A percentile compares a stretch with the other conserved stretches of the same genome.
These are phyloP conservation scores for Candida coquimbonensis DNA, from an alignment of 805 yeast species.

Conservation along the genomic window DNA sequence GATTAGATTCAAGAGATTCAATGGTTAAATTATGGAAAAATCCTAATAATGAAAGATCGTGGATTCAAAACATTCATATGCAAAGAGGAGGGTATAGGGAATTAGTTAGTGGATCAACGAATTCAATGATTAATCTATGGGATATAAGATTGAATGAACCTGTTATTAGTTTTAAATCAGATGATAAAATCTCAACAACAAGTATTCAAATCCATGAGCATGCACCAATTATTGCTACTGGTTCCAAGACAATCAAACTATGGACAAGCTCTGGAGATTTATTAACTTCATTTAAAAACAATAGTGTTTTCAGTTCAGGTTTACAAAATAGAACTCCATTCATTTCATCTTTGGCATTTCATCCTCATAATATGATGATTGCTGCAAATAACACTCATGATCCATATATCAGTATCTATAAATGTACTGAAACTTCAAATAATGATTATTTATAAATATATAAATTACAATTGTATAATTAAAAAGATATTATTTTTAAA, in stretches of 20 bases:
- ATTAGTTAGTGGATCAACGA: slow-evolving; percentile 72
- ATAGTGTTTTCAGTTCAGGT: slow-evolving; percentile 20
- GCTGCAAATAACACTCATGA: slow-evolving; percentile 83
- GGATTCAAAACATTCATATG: slow-evolving; percentile 80
- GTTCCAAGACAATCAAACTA: slow-evolving; percentile 67
- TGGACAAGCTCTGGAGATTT: slow-evolving; percentile 84
- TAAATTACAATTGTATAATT: neutral
- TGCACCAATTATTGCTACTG: slow-evolving; percentile 90
- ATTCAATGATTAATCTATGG: slow-evolving; percentile 84
- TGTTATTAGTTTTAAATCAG: slow-evolving; percentile 57
- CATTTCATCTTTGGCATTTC: slow-evolving; percentile 65
- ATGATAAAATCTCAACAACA: slow-evolving; percentile 37
- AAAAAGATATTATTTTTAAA: neutral
- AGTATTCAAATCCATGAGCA: slow-evolving; percentile 87
- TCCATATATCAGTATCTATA: slow-evolving; percentile 57
- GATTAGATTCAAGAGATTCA: slow-evolving; percentile 77
- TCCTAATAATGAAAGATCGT: slow-evolving; percentile 35
- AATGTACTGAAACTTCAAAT: slow-evolving; percentile 33
- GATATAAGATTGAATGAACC: slow-evolving; percentile 76
- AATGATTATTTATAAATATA: slow-evolving; percentile 3
- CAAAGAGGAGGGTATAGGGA: slow-evolving; percentile 96
- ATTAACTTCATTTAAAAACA: slow-evolving; percentile 51
- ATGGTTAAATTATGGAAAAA: slow-evolving; percentile 79
- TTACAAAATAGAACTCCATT: slow-evolving; percentile 31
- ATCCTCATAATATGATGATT: slow-evolving; percentile 91